Conservation (phyloP, 2,329 filamentous ascomycete species). For the Colletotrichum lini region DNA sequence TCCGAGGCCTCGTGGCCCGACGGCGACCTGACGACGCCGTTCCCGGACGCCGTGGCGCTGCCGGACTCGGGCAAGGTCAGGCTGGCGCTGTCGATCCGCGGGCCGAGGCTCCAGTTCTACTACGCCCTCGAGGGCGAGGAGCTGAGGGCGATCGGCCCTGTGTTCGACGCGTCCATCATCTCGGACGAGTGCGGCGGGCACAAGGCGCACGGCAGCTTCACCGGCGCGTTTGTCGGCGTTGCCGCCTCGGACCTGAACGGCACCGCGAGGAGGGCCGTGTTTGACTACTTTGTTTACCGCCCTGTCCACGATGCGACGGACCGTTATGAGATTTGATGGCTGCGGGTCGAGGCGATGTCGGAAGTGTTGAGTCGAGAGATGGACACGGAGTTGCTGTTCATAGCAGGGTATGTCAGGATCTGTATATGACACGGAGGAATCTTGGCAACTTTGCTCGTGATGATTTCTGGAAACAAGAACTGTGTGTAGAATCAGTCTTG, state of each 20-base stretch:
- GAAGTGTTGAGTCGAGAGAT: too few species aligned
- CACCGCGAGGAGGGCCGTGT: constrained; percentile 60
- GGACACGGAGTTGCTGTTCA: too few species aligned
- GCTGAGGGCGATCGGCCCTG: constrained; percentile 66
- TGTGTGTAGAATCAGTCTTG: too few species aligned
- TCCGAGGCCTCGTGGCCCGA: constrained; percentile 71
- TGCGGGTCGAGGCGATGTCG: too few species aligned
- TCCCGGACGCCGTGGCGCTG: constrained; percentile 61
- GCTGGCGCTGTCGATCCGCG: constrained; percentile 66
- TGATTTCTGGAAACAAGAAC: too few species aligned
- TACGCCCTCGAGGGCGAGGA: constrained; percentile 65
- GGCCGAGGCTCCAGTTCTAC: constrained; percentile 67
- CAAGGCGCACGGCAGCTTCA: constrained; percentile 73
- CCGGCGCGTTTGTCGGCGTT: constrained; percentile 71
- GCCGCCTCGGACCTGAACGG: constrained; percentile 71
- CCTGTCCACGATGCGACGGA: constrained; percentile 64
- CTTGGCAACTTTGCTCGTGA: too few species aligned
- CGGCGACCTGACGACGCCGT: constrained; percentile 61
- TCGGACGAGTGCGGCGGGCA: constrained; percentile 76
- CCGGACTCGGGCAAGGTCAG: constrained; percentile 69
- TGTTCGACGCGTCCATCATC: constrained; percentile 71
- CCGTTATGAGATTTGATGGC: constrained; percentile 57
- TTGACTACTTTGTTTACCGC: constrained; percentile 67
- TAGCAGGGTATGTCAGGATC: too few species aligned
- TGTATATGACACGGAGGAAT: too few species aligned